Conservation (phyloP, 208 protist species). For the Crithidia fasciculata region DNA sequence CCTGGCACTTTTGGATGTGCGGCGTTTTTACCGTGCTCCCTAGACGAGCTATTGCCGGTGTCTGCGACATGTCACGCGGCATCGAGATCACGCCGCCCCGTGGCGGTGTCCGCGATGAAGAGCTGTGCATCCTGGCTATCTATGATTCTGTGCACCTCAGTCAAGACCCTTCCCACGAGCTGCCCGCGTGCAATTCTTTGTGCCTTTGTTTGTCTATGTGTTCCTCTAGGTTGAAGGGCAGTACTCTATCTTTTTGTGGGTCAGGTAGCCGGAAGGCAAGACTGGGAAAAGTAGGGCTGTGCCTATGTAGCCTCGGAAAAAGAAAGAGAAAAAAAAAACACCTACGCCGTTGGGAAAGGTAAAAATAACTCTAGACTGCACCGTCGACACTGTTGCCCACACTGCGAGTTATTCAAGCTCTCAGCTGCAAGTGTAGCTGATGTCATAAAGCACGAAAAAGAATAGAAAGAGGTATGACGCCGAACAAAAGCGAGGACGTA, state of each 20-base stretch:
- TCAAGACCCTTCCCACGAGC: too few relatives aligned
- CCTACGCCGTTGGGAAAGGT: too few relatives aligned
- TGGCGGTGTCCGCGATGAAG: conserved; percentile 20
- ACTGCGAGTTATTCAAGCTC: too few relatives aligned
- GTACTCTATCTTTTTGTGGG: not conserved
- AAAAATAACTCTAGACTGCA: too few relatives aligned
- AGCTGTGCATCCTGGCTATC: conserved; percentile 14
- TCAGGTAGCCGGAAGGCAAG: too few relatives aligned
- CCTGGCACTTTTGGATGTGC: conserved; percentile 75
- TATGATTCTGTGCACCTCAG: not conserved
- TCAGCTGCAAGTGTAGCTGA: too few relatives aligned
- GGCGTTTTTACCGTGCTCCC: conserved; percentile 69
- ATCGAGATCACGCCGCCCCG: conserved; percentile 52
- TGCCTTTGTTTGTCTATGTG: not conserved
- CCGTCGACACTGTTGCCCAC: too few relatives aligned
- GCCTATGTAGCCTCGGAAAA: not conserved
- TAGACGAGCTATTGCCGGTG: conserved; percentile 64
- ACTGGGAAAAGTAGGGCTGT: not conserved
- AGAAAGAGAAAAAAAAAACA: conserved; percentile 2
- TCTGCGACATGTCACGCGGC: conserved; percentile 76
- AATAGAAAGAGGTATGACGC: too few relatives aligned
- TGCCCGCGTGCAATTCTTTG: too few relatives aligned
- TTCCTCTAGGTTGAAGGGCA: not conserved
- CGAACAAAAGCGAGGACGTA: too few relatives aligned
- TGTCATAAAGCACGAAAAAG: too few relatives aligned